Evolutionary conservation across 2,329 filamentous ascomycete genomes (phyloP).

Genomic region (Leptoxyphium fumago): DNA sequence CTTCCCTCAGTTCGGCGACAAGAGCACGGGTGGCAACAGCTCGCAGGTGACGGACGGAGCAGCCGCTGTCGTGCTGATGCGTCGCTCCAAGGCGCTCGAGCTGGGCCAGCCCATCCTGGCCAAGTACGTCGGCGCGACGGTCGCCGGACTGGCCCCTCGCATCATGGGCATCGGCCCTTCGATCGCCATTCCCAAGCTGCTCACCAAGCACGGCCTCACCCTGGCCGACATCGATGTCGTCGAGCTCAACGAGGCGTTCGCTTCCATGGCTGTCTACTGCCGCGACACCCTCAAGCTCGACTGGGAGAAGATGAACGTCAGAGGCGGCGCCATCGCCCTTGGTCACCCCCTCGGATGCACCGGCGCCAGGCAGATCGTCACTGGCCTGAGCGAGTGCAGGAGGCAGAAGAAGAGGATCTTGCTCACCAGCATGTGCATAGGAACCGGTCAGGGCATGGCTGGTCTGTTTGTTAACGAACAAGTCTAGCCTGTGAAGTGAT

Average conservation of each 20-base stretch:
- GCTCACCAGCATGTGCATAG: constrained; percentile 79
- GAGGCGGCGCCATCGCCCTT: constrained; percentile 69
- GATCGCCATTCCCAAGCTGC: constrained; percentile 61
- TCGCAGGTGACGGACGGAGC: constrained; percentile 92
- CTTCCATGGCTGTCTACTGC: constrained; percentile 95
- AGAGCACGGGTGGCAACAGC: constrained; percentile 83
- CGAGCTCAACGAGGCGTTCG: constrained; percentile 96
- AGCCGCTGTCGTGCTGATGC: constrained; percentile 83
- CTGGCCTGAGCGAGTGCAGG: constrained; percentile 71
- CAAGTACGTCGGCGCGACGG: constrained; percentile 86
- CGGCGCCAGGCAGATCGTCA: constrained; percentile 70
- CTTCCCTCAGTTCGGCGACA: constrained; percentile 78
- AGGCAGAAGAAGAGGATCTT: constrained; percentile 80
- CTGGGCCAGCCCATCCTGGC: constrained; percentile 82
- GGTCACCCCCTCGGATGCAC: constrained; percentile 73
- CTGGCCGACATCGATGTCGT: constrained; percentile 76
- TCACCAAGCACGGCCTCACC: constrained; percentile 61
- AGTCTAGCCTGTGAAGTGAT: constrained; percentile 14
- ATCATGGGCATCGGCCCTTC: constrained; percentile 93
- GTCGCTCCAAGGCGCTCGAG: constrained; percentile 73
- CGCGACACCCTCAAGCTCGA: constrained; percentile 45
- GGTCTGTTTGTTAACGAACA: constrained; percentile 53
- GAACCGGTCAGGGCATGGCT: constrained; percentile 53
- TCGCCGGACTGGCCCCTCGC: constrained; percentile 76
- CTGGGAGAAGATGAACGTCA: constrained; percentile 63